A percentile compares a stretch with the other conserved stretches of the same genome.
These are phyloP conservation scores for Neoarthrinium moseri DNA, from an alignment of 2,329 filamentous ascomycete genomes.

Conservation along the genomic window DNA sequence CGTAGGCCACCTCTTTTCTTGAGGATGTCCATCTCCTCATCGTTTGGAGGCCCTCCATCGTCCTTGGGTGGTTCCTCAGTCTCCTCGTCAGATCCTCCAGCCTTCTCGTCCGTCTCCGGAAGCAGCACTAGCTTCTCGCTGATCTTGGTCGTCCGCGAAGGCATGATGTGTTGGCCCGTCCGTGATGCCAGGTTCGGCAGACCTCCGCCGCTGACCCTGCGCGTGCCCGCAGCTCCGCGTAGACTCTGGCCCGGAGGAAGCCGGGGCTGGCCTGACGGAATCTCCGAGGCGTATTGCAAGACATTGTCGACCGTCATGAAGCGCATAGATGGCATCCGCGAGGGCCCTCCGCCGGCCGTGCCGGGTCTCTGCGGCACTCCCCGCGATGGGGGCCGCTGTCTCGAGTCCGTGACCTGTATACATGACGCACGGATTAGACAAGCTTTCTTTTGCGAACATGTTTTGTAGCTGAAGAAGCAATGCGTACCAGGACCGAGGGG, in stretches of 20 bases:
- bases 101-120: conserved; percentile 71
- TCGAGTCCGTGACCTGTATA: conserved; percentile 12
- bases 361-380: conserved; percentile 8
- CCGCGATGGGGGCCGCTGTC: conserved; percentile 11
- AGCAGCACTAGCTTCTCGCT: conserved; percentile 96
- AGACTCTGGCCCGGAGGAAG: conserved; percentile 57
- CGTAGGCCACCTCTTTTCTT: conserved; percentile 59
- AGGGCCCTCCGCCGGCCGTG: conserved; percentile 4
- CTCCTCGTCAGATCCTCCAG: conserved; percentile 55
- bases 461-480: background rate
- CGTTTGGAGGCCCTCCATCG: conserved; percentile 60
- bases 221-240: conserved; percentile 45
- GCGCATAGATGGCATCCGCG: conserved; percentile 52
- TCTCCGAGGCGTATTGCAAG: conserved; percentile 88
- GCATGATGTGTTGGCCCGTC: conserved; percentile 60
- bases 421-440: background rate
- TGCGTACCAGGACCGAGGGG: conserved; percentile 13
- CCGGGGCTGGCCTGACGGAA: conserved; percentile 89
- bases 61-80: conserved; percentile 42
- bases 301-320: conserved; percentile 93
- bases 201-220: conserved; percentile 40
- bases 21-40: conserved; percentile 66
- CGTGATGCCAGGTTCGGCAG: conserved; percentile 42
- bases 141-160: conserved; percentile 86
- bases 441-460: background rate